These are phyloP conservation scores for Aspergillus saccharolyticus DNA, from an alignment of 495 filamentous ascomycete genomes.

Conservation along the genomic window DNA sequence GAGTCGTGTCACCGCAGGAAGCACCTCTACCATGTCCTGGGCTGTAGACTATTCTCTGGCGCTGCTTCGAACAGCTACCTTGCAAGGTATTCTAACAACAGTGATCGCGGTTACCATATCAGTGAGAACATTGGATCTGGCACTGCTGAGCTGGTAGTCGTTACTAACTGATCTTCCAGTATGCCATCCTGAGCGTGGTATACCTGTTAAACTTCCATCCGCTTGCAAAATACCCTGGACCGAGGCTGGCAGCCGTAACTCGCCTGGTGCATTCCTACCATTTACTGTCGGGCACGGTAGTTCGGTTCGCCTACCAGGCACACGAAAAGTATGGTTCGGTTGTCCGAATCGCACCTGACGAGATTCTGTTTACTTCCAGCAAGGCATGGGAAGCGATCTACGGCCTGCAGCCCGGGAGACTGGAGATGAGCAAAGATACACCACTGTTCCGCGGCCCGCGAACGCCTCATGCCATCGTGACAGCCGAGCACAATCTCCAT, in stretches of 20 bases:
- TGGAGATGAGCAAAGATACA: not conserved
- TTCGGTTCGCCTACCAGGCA: not conserved
- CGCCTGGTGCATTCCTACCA: not conserved
- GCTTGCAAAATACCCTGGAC: not conserved
- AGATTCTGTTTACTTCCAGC: constrained; percentile 15
- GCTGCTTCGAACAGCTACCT: not conserved
- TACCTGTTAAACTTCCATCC: not conserved
- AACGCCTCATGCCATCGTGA: not conserved
- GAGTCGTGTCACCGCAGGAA: too few species aligned
- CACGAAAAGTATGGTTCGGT: constrained; percentile 43
- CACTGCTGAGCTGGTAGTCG: too few species aligned
- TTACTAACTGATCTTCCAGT: not conserved
- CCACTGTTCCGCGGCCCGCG: not conserved
- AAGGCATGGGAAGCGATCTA: constrained; percentile 7
- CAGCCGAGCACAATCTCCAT: not conserved
- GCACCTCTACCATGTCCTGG: not conserved
- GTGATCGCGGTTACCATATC: not conserved
- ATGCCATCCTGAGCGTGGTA: not conserved
- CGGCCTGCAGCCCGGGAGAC: not conserved
- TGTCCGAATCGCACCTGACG: constrained; percentile 48
- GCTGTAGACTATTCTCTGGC: not conserved
- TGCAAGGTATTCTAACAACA: not conserved
- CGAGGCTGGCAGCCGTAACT: not conserved
- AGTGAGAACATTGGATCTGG: too few species aligned
- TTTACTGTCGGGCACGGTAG: not conserved